phyloP scores from a whole-genome alignment of 805 yeast species.

The Spathaspora boniae region DNA sequence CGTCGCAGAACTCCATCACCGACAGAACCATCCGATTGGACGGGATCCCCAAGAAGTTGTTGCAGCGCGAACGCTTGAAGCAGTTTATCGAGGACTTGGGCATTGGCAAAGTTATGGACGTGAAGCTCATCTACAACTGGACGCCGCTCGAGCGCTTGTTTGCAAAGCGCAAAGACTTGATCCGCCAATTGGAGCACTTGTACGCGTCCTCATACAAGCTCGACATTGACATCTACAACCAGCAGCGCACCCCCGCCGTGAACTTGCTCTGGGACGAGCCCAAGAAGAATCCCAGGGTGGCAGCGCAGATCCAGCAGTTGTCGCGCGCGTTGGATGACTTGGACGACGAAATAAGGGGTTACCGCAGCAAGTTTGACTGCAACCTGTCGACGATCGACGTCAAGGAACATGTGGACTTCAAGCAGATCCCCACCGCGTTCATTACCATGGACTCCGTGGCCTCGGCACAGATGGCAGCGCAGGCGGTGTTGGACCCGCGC shows the following conservation, averaged over 20 bases:
- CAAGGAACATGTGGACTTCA: conserved; percentile 27
- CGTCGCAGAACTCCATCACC: conserved; percentile 56
- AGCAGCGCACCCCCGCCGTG: conserved; percentile 30
- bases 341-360: conserved; percentile 35
- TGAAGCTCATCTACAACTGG: conserved; percentile 48
- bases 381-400: conserved; percentile 22
- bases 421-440: conserved; percentile 44
- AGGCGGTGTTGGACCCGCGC: conserved; percentile 43
- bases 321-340: conserved; percentile 31
- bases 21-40: conserved; percentile 56
- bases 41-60: conserved; percentile 48
- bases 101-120: conserved; percentile 51
- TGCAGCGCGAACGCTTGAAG: conserved; percentile 36
- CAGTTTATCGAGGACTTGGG: conserved; percentile 52
- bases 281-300: conserved; percentile 9
- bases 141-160: conserved; percentile 38
- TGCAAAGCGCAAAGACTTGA: conserved; percentile 25
- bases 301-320: conserved; percentile 27
- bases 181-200: conserved; percentile 36
- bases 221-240: conserved; percentile 36
- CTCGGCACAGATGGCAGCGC: conserved; percentile 49
- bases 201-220: conserved; percentile 43
- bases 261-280: conserved; percentile 13
- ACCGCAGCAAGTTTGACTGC: conserved; percentile 31
- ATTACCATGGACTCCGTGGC: conserved; percentile 48